A percentile compares a stretch with the other conserved stretches of the same genome.
Conservation (phyloP, 129 eudicot genomes). For the Calendula officinalis region DNA sequence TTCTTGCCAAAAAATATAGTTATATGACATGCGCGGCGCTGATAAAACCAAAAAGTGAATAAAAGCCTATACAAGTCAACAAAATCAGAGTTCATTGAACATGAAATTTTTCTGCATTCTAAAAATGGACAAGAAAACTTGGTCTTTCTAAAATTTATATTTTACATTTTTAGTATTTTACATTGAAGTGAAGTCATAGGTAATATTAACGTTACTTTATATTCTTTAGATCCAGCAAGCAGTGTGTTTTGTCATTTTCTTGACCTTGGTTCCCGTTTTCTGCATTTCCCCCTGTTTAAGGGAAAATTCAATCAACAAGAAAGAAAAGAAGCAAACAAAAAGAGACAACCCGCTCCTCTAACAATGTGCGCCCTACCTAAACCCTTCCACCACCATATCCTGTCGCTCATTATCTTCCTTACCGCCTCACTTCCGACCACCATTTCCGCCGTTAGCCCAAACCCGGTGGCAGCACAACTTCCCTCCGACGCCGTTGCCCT, state of each 20-base stretch:
- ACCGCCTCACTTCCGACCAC: constrained; percentile 1
- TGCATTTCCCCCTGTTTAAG: constrained; percentile 24
- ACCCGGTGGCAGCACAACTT: constrained; percentile 21
- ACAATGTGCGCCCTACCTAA: constrained; percentile 30
- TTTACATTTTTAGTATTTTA: too few species aligned
- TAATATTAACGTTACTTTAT: too few species aligned
- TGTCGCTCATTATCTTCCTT: constrained; percentile 29
- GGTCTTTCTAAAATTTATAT: too few species aligned
- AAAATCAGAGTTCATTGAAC: too few species aligned
- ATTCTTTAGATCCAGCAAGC: too few species aligned
- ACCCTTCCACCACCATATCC: constrained; percentile 33
- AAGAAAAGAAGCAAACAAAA: constrained; percentile 33
- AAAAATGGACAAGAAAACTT: too few species aligned
- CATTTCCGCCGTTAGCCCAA: constrained; percentile 17
- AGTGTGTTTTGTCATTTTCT: constrained; percentile 30
- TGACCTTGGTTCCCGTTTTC: constrained; percentile 27
- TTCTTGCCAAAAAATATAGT: too few species aligned
- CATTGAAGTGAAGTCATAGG: too few species aligned
- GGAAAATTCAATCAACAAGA: constrained; percentile 22
- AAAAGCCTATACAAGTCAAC: too few species aligned
- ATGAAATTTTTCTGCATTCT: too few species aligned
- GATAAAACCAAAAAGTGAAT: too few species aligned
- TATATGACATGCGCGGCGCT: too few species aligned
- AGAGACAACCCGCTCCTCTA: constrained; percentile 41
- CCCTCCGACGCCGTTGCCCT: constrained; percentile 76